Conservation (phyloP, 139 green algal genomes). For the Spirogloea muscicola region DNA sequence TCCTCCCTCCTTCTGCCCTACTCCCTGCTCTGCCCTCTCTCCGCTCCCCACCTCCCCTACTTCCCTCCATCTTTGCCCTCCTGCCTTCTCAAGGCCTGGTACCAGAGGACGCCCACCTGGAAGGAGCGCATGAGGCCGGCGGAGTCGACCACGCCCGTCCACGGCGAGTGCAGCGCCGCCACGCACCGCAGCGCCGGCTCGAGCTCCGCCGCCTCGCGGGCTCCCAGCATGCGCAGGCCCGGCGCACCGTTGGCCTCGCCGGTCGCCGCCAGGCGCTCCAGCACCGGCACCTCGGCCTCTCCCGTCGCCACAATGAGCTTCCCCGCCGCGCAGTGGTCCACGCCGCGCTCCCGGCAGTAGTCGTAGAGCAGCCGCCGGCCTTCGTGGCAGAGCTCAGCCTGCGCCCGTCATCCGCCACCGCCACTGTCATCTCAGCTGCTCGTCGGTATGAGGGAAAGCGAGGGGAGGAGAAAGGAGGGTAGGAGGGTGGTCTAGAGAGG, state of each 20-base stretch:
- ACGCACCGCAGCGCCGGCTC: constrained; percentile 12
- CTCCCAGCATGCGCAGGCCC: constrained; percentile 2
- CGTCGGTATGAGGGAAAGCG: no score
- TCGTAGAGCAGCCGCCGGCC: constrained; percentile 15
- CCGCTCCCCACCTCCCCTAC: no score
- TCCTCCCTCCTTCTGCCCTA: no score
- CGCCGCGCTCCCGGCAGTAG: constrained; percentile 24
- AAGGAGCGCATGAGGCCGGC: constrained; percentile 7
- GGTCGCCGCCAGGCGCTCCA: not conserved
- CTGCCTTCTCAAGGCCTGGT: no score
- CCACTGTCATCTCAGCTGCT: no score
- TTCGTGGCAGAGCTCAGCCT: constrained; percentile 28
- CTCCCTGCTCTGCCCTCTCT: no score
- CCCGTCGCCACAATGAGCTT: constrained; percentile 42
- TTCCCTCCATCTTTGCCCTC: no score
- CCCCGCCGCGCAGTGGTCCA: constrained; percentile 24
- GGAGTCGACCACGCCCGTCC: constrained; percentile 25
- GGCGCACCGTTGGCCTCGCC: constrained; percentile 23
- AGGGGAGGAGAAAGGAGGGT: no score
- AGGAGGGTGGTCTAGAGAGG: no score
- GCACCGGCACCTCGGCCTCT: not conserved
- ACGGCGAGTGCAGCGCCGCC: constrained; percentile 20
- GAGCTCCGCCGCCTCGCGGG: not conserved
- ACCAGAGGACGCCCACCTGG: not conserved
- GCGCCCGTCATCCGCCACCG: no score